Conservation (phyloP, 2,329 filamentous ascomycete genomes). For the Cercospora berteroae region DNA sequence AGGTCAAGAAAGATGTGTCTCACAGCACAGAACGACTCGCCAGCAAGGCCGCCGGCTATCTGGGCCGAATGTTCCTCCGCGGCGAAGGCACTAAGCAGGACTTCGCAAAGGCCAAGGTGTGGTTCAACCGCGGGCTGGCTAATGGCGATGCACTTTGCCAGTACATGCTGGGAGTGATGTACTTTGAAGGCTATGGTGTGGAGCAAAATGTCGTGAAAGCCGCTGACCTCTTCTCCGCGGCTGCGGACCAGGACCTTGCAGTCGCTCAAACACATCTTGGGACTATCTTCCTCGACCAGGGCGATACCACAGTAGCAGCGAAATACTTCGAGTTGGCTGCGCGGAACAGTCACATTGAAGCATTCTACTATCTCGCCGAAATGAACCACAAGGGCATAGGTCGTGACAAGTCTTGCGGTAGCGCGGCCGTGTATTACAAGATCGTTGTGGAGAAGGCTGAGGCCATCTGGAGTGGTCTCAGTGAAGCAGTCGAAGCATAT, state of each 20-base stretch:
- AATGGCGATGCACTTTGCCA: constrained; percentile 80
- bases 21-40: constrained; percentile 73
- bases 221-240: constrained; percentile 70
- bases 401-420: constrained; percentile 71
- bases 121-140: constrained; percentile 77
- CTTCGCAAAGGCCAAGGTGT: constrained; percentile 70
- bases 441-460: constrained; percentile 90
- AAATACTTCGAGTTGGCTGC: constrained; percentile 86
- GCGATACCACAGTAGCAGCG: constrained; percentile 74
- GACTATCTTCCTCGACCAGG: constrained; percentile 81
- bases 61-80: constrained; percentile 85
- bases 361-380: constrained; percentile 89
- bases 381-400: constrained; percentile 78
- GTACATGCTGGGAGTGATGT: constrained; percentile 79
- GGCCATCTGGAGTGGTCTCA: constrained; percentile 76
- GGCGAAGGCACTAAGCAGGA: constrained; percentile 81
- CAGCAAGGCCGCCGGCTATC: constrained; percentile 78
- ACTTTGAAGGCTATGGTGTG: constrained; percentile 74
- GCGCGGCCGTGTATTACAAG: constrained; percentile 79
- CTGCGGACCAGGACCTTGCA: constrained; percentile 78
- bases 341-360: constrained; percentile 79
- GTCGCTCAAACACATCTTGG: constrained; percentile 81
- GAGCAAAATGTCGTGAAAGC: constrained; percentile 68
- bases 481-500: constrained; percentile 79
- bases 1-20: constrained; percentile 66